Base-by-base conservation (phyloP, 352 stramenopile genomes). In the Pythium vanterpoolii region DNA sequence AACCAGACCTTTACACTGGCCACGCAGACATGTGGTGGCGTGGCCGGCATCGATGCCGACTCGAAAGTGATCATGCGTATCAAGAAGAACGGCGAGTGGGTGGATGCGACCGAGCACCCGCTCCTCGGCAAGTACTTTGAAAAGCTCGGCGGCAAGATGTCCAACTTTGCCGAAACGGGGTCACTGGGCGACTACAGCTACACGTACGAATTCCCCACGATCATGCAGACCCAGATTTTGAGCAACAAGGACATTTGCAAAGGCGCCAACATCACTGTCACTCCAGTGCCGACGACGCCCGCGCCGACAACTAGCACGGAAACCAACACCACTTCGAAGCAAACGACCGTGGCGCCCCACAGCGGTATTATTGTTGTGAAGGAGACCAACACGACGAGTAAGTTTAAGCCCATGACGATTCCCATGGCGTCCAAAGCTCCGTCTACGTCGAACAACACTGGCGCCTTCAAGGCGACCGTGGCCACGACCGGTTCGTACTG, bases 181-280 rank as follows among this genome's bases (percentile, higher is more conserved):
- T 71, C 81, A 62, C 74, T 90, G n/a, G 78, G 75, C 16, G 73
- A 87, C 62, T 86, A 83, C 64, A 79, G 74, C 62, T 90, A 90
- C 76, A 76, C 71, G 64, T 90, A 90, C 67, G 64, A 87, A 58
- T 56, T 89, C 18, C 77, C 79, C 4, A 70, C 77, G 43, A 51
- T 87, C 27, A 64, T 87, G 43, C 71, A 66, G 47, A 77, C 84
- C 49, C 79, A 87, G 66, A 57, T 89, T 30, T 48, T 89, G 49
- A 85, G 66, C 56, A 89, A 89, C 75, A 71, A 74, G 10, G 77
- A 86, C 63, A 47, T 87, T 44, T 89, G 79, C 60, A 75, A 76
- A 48, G 79, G 74, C 45, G 80, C n/a, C 50, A 77, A 73, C 62
- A 66, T 47, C 50, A 77, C 72, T 62, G 68, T 47, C 73, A 66